Evolutionary conservation across 1,284 basidiomycete genomes (phyloP).

Genomic region (Fomes fomentarius): DNA sequence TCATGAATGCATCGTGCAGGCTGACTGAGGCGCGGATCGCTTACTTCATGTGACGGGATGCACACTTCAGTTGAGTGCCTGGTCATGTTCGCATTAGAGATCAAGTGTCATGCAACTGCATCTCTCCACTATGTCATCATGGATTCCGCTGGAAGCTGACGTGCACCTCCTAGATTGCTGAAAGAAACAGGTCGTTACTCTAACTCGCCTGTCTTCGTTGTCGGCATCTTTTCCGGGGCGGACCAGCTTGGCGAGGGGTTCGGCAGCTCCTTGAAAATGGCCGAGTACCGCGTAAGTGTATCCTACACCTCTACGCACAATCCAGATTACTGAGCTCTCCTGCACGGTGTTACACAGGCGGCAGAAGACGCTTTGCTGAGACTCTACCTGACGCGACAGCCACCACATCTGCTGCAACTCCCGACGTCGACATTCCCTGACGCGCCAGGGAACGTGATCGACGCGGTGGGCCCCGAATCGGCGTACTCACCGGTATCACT

Average conservation of each 20-base stretch:
- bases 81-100: neutral
- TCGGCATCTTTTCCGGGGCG: conserved; percentile 89
- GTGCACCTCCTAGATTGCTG: conserved; percentile 59
- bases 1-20: neutral
- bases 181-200: conserved; percentile 92
- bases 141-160: neutral
- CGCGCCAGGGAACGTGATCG: conserved; percentile 52
- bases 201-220: conserved; percentile 90
- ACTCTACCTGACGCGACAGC: conserved; percentile 78
- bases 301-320: neutral
- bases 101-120: neutral
- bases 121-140: neutral
- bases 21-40: neutral
- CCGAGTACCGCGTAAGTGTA: conserved; percentile 82
- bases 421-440: conserved; percentile 71
- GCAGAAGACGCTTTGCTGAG: conserved; percentile 85
- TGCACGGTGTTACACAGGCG: conserved; percentile 50
- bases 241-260: conserved; percentile 95
- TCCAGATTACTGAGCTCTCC: conserved; percentile 3
- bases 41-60: neutral
- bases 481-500: conserved; percentile 57
- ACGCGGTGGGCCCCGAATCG: conserved; percentile 35
- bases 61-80: neutral
- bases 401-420: conserved; percentile 64
- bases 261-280: conserved; percentile 93